Evolutionary conservation across 1,284 basidiomycete genomes (phyloP).

Genomic region (Trichosporon coremiiforme): DNA sequence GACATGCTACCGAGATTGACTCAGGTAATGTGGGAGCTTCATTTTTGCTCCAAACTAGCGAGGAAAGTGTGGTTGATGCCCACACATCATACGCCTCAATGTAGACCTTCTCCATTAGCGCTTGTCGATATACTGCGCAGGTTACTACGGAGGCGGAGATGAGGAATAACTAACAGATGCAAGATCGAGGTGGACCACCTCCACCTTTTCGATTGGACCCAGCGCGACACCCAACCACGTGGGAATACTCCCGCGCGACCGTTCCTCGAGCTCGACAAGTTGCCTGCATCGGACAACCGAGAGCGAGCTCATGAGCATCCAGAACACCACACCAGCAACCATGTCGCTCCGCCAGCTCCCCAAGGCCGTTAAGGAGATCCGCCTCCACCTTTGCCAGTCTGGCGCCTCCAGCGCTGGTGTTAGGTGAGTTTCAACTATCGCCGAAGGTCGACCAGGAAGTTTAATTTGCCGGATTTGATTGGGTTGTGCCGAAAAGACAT

Average conservation of each 20-base stretch:
- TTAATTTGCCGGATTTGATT: conserved; percentile 18
- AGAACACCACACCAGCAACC: conserved; percentile 22
- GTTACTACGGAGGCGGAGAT: no score
- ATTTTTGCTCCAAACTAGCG: no score
- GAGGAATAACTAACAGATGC: neutral
- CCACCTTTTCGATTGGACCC: conserved; percentile 10
- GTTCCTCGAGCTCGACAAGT: conserved; percentile 4
- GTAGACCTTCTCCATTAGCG: no score
- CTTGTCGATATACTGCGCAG: no score
- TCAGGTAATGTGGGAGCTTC: no score
- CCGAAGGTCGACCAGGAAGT: no score
- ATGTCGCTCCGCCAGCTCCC: conserved; percentile 70
- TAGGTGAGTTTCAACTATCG: conserved; percentile 63
- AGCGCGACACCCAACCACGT: neutral
- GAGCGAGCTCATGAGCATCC: neutral
- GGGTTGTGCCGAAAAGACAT: conserved; percentile 17
- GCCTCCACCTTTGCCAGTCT: conserved; percentile 82
- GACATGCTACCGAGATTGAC: no score
- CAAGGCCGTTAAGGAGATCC: conserved; percentile 79
- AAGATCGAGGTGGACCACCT: conserved; percentile 13
- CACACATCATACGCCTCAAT: no score
- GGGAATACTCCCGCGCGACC: conserved; percentile 2
- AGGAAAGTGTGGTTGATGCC: no score
- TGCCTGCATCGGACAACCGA: conserved; percentile 14
- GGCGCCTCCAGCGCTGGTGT: conserved; percentile 76